A percentile compares a stretch with the other conserved stretches of the same genome.
Conservation (phyloP, 2,329 filamentous ascomycete genomes). For the Zalaria sp. region DNA sequence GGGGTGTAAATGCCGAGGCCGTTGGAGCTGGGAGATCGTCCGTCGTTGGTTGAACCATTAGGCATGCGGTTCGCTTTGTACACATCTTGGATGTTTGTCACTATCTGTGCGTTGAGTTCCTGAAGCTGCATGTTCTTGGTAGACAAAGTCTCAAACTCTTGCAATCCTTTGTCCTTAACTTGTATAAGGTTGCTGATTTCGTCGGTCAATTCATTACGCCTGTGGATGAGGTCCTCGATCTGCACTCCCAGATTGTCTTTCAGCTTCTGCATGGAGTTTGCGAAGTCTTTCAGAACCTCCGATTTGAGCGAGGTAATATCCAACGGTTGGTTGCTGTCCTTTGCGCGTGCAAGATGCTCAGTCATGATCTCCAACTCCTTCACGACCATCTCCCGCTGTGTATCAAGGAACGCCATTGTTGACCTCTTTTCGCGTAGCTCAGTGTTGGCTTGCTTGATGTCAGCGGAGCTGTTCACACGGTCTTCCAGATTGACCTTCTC, state of each 20-base stretch:
- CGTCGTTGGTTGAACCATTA: conserved; percentile 31
- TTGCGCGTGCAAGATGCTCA: conserved; percentile 74
- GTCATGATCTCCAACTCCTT: conserved; percentile 81
- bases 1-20: conserved; percentile 49
- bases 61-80: conserved; percentile 60
- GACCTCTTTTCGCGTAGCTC: conserved; percentile 87
- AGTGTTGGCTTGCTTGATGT: conserved; percentile 66
- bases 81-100: conserved; percentile 83
- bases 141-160: conserved; percentile 90
- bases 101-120: conserved; percentile 89
- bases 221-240: conserved; percentile 81
- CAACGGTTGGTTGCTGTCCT: conserved; percentile 65
- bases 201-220: conserved; percentile 69
- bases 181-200: conserved; percentile 71
- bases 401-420: conserved; percentile 86
- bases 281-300: conserved; percentile 47
- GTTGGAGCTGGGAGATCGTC: conserved; percentile 25
- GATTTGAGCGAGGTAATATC: conserved; percentile 60
- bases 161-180: conserved; percentile 81
- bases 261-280: conserved; percentile 48
- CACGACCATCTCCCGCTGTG: conserved; percentile 90
- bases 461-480: conserved; percentile 41
- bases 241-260: conserved; percentile 64
- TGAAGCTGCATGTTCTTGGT: conserved; percentile 88
- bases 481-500: conserved; percentile 47